phyloP scores from a whole-genome alignment of 139 green algal species.

The Chlamydomonas sp. region DNA sequence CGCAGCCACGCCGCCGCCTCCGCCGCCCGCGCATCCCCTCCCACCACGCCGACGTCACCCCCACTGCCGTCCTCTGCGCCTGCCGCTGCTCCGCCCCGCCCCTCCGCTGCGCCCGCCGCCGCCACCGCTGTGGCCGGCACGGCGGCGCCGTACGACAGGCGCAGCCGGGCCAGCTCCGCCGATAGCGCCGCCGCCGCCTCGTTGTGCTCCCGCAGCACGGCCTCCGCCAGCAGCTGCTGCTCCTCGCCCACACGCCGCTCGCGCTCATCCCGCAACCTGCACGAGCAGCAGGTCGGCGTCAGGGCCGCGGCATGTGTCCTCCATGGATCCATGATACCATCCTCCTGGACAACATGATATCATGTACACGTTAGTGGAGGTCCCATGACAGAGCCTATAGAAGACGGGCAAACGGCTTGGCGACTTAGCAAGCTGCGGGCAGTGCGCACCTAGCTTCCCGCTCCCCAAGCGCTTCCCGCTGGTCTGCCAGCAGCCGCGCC shows the following conservation, averaged over 20 bases:
- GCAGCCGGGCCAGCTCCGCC: conserved; percentile 18
- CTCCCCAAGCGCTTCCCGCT: conserved; percentile 9
- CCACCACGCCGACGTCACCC: neutral
- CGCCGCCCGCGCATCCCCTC: conserved; percentile 6
- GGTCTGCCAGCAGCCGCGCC: conserved; percentile 19
- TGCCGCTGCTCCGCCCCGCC: neutral
- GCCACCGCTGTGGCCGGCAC: conserved; percentile 10
- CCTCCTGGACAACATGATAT: too few relatives aligned
- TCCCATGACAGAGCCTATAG: too few relatives aligned
- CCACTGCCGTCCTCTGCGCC: neutral
- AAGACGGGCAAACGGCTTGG: too few relatives aligned
- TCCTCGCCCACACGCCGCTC: conserved; percentile 27
- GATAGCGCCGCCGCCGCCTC: conserved; percentile 34
- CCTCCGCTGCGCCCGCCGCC: neutral
- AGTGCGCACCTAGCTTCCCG: neutral
- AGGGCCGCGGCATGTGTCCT: too few relatives aligned
- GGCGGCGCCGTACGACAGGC: neutral
- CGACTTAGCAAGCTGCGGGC: neutral
- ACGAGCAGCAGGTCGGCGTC: neutral
- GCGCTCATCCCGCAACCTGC: conserved; percentile 4
- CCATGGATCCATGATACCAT: too few relatives aligned
- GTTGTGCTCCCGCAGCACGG: conserved; percentile 32
- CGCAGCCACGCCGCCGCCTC: conserved; percentile 21
- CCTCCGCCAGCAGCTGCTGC: conserved; percentile 9
- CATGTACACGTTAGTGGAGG: too few relatives aligned